These are phyloP conservation scores for Lippia alba DNA, from an alignment of 305 asterid genomes.

Conservation along the genomic window DNA sequence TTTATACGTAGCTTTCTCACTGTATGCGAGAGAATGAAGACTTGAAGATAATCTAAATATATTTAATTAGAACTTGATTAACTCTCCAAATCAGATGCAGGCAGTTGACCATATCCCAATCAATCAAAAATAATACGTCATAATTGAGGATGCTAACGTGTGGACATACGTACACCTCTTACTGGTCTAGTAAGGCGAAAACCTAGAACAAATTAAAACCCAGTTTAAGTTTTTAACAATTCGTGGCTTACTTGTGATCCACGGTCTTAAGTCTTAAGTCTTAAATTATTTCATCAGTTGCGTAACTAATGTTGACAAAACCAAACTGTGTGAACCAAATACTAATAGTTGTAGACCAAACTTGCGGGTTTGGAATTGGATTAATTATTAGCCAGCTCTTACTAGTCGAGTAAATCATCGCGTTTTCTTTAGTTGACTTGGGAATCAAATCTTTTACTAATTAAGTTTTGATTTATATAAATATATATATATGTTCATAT, in stretches of 20 bases:
- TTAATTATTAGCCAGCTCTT: background rate
- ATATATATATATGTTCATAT: too few species aligned
- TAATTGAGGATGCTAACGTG: background rate
- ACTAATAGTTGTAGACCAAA: background rate
- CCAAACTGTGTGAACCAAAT: conserved; percentile 1
- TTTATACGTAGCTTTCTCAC: too few species aligned
- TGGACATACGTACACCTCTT: background rate
- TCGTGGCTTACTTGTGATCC: background rate
- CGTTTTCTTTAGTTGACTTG: background rate
- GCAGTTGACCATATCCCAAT: background rate
- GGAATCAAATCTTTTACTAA: background rate
- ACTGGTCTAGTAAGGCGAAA: background rate
- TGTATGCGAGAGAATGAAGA: too few species aligned
- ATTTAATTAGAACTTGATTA: background rate
- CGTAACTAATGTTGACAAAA: background rate
- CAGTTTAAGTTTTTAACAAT: background rate
- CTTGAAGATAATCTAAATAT: too few species aligned
- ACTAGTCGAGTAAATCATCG: background rate
- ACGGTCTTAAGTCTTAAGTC: background rate
- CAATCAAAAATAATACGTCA: background rate
- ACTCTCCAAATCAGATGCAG: background rate
- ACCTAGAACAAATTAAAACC: too few species aligned
- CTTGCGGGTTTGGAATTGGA: background rate
- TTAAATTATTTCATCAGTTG: background rate
- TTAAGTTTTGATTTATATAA: background rate